Evolutionary conservation across 768 basidiomycete genomes (phyloP).

Genomic region (Boletus patriciae): DNA sequence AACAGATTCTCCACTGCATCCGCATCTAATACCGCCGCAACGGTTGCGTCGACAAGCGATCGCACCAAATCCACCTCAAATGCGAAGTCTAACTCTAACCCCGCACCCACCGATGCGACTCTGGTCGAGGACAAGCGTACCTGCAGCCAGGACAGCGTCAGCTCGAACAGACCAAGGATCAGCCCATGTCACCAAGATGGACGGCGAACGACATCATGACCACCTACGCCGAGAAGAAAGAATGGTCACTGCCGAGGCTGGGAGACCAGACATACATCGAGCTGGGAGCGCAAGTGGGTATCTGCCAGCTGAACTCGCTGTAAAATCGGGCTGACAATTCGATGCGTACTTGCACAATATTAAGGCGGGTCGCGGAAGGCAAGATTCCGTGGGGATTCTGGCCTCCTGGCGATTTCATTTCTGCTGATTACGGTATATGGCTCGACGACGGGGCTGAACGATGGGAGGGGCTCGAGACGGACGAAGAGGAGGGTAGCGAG

Average conservation of each 20-base stretch:
- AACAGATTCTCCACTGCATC: constrained; percentile 51
- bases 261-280: constrained; percentile 82
- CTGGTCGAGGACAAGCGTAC: constrained; percentile 66
- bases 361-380: constrained; percentile 82
- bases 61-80: neutral
- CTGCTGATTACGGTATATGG: constrained; percentile 54
- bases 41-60: neutral
- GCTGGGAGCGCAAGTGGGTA: constrained; percentile 86
- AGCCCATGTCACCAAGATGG: constrained; percentile 46
- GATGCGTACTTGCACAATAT: constrained; percentile 45
- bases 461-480: no score
- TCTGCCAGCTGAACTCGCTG: neutral
- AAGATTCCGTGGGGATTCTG: constrained; percentile 82
- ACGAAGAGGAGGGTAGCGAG: no score
- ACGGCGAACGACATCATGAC: constrained; percentile 84
- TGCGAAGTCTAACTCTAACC: neutral
- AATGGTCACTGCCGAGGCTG: constrained; percentile 90
- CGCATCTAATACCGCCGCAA: neutral
- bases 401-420: constrained; percentile 53
- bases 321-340: neutral
- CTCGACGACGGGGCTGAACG: no score
- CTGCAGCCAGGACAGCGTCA: constrained; percentile 57
- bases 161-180: constrained; percentile 17
- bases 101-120: neutral
- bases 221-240: constrained; percentile 72